Evolutionary conservation across 2,329 filamentous ascomycete species (phyloP), one percentile per base, ranked within the genome.

Genomic region (Bertia moriformis): DNA sequence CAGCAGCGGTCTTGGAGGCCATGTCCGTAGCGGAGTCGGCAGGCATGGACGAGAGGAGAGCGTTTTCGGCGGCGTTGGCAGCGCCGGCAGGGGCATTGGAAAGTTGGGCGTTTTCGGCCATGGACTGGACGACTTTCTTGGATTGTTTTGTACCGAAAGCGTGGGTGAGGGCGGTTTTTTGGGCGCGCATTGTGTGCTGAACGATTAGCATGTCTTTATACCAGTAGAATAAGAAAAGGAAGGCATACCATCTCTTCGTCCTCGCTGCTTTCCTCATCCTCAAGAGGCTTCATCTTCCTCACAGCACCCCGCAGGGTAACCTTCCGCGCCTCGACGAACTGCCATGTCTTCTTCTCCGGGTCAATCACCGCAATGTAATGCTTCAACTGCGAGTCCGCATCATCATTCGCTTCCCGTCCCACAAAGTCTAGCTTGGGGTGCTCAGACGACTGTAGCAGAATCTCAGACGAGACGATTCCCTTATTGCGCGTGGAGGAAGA

Each of bases 351-450:
- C 3, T 61, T 63, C 18, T 59, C 54, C 1, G 71, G 69, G 44
- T 80, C 71, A 46, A 66, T 74, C 33, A 79, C 59, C 39, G 69
- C 74, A 42, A 78, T 53, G 46, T 78, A 80, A 55, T 79, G 72
- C 46, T 69, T 69, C 41, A 72, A 52, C 43, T 67, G 57, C 19
- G 62, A 64, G 41, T 73, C 66, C 18, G 59, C 52, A 40, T 54
- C 55, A 18, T 55, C 55, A 38, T 65, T 59, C 40, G 70, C 65
- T 42, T 66, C 62, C 24, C 59, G 60, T 17, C 69, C 74, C 15
- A 63, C 61, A 47, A 75, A 78, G 53, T 78, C 32, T 7, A 35
- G 10, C 37, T 19, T 19, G 12, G 10, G 10, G 18, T 27, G 37
- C 17, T 38, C 18, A 14, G 37, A 38, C 14, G 37, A 38, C 18